Evolutionary conservation across 2,329 filamentous ascomycete genomes (phyloP), one percentile per base, ranked within the genome.

Genomic region (Aspergillus neotritici): DNA sequence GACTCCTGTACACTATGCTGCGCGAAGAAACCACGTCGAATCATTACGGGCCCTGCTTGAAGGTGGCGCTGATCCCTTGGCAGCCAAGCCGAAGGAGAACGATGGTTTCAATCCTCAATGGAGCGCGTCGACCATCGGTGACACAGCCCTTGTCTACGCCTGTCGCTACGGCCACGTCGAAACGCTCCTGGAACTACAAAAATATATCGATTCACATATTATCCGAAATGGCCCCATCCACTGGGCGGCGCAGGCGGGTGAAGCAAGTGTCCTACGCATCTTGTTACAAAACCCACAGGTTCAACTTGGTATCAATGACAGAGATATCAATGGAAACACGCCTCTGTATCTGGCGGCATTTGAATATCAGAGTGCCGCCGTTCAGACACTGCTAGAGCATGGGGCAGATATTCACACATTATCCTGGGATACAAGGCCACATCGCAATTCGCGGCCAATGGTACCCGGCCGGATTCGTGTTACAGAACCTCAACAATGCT

Each of bases 1-100:
- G n/a, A 21, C 34, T 5, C 34, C 45, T 2, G 16, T 48, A 1
- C 41, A 48, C n/a, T 9, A 48, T 16, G 45, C 45, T 1, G 45
- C 45, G 12, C 15, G 25, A 7, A 8, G 13, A 2, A 37, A 41
- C 41, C 28, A 44, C 16, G 9, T 31, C 21, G 29, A 13, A 2
- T 41, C 30, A 4, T 13, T 44, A 6, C 41, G 29, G 21, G 21
- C 7, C 30, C 33, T 47, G 6, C 30, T 47, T 9, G 36, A 35
- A 13, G 40, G 15, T 11, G 37, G 34, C 12, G 40, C 17, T 11
- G 37, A 36, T 9, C 31, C 40, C 4, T 13, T 25, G 32, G 28
- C 15, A 34, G 5, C 21, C 6, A 25, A 25, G 3, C 9, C 21
- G 7, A 21, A 40, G 13, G 31, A 40, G 16, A 32, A 32, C 12